phyloP scores from a whole-genome alignment of 1,284 basidiomycete genomes.

The Naganishia sp. region DNA sequence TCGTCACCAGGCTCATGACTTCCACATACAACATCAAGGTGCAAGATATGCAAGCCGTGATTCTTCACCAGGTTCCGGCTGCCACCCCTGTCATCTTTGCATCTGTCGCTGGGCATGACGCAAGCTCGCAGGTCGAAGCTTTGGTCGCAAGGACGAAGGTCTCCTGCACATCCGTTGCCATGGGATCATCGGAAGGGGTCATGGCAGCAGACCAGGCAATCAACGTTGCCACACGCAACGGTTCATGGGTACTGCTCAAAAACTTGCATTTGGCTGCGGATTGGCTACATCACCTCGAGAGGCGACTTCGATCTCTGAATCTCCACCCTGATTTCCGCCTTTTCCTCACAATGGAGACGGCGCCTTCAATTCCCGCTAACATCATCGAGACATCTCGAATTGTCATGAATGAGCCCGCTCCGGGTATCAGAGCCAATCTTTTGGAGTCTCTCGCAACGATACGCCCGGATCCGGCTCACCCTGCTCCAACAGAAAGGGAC shows the following conservation, averaged over 20 bases:
- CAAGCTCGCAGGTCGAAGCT: constrained; percentile 89
- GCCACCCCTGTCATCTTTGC: constrained; percentile 83
- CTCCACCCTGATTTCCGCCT: constrained; percentile 87
- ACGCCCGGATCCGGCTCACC: constrained; percentile 51
- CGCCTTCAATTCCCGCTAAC: constrained; percentile 80
- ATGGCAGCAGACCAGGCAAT: constrained; percentile 91
- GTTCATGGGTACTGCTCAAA: constrained; percentile 91
- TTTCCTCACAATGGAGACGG: constrained; percentile 96
- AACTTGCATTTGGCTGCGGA: constrained; percentile 92
- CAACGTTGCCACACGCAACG: constrained; percentile 81
- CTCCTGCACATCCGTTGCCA: constrained; percentile 82
- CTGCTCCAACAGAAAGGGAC: constrained; percentile 88
- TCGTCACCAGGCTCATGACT: constrained; percentile 73
- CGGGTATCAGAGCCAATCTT: constrained; percentile 91
- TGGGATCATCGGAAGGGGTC: constrained; percentile 99
- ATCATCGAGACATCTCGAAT: constrained; percentile 91
- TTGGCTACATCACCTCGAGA: constrained; percentile 93
- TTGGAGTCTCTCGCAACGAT: constrained; percentile 70
- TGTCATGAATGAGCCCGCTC: constrained; percentile 96
- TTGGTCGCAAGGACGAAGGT: constrained; percentile 73
- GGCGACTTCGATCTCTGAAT: constrained; percentile 88
- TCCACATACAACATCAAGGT: constrained; percentile 62
- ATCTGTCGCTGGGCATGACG: constrained; percentile 94
- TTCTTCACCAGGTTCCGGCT: constrained; percentile 73
- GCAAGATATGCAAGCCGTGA: constrained; percentile 69